phyloP scores from a whole-genome alignment of 1,139 yeast species.

The Scheffersomyces insectosa region DNA sequence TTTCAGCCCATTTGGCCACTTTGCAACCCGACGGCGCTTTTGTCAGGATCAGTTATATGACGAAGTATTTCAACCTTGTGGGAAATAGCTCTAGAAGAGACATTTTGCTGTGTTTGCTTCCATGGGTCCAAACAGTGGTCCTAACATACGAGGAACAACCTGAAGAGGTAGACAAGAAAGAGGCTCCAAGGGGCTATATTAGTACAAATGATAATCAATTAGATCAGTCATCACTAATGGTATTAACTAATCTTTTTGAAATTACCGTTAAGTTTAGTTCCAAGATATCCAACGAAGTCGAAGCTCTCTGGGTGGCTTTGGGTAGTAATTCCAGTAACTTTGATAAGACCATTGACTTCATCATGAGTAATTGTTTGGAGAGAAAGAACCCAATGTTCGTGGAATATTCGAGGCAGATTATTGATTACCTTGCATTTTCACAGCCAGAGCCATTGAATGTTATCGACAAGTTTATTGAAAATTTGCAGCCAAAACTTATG shows the following conservation, averaged over 20 bases:
- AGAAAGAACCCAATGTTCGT: conserved; percentile 75
- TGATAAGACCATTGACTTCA: conserved; percentile 68
- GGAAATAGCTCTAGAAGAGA: conserved; percentile 63
- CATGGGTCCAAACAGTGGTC: conserved; percentile 87
- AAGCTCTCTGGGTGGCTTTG: conserved; percentile 91
- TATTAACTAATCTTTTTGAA: conserved; percentile 77
- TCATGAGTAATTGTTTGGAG: conserved; percentile 67
- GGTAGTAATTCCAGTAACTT: conserved; percentile 72
- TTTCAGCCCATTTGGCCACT: conserved; percentile 63
- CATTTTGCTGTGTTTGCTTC: conserved; percentile 73
- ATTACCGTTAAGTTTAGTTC: conserved; percentile 78
- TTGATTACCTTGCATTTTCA: conserved; percentile 68
- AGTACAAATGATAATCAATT: conserved; percentile 7
- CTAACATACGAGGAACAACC: conserved; percentile 40
- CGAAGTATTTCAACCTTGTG: conserved; percentile 68
- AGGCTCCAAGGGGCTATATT: neutral
- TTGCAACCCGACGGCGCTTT: conserved; percentile 59
- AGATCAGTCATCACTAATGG: conserved; percentile 69
- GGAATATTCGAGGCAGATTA: conserved; percentile 74
- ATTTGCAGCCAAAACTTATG: conserved; percentile 83
- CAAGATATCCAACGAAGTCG: conserved; percentile 79
- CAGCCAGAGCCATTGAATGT: conserved; percentile 57
- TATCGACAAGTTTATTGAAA: conserved; percentile 64
- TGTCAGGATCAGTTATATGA: conserved; percentile 68
- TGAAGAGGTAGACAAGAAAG: conserved; percentile 22